Evolutionary conservation across 257 asterid genomes (phyloP), one percentile per base, ranked within the genome.

Genomic region (Galeopsis tetrahit): DNA sequence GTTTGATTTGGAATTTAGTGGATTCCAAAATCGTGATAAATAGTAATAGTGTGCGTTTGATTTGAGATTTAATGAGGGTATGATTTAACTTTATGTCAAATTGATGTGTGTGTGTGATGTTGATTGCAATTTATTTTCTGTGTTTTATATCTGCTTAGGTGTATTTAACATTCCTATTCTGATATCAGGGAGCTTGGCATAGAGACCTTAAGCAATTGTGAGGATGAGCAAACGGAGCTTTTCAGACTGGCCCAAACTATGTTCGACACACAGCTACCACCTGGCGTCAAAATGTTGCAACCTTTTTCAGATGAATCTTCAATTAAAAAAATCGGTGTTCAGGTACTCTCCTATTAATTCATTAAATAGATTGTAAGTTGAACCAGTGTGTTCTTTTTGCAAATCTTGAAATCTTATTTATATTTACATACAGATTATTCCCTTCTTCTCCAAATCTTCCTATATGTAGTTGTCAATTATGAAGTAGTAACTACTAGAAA

Each of bases 181-280:
- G 66, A 68, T 58, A 17, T 57, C 72, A 91, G 99, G 96, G 91
- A 92, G 76, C 98, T 95, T 58, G 98, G 99, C 15, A 95, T 95
- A 44, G 77, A 79, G 80, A 92, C 96, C 73, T 66, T 88, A 69
- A 79, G 84, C 85, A 87, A 82, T 57, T 87, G 96, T 49, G 75
- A 82, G 80, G 78, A 89, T 77, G 97, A 88, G 81, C 90, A 85
- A 75, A 75, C 82, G 38, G 97, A 95, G 82, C 9, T 95, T 91
- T 79, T 92, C 72, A 88, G 52, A 74, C 81, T 95, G 84, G 97
- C 99, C 14, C 85, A 88, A 46, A 85, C 96, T 51, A 88, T 95
- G 98, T 95, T 95, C 44, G 99, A 95, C 73, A 95, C 99, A 36
- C 90, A 90, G 86, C 85, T 95, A 62, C 98, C 99, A 32, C 96